Evolutionary conservation across 352 stramenopile species (phyloP), one percentile per base, ranked within the genome.

Genomic region (Phytophthora ohioensis): DNA sequence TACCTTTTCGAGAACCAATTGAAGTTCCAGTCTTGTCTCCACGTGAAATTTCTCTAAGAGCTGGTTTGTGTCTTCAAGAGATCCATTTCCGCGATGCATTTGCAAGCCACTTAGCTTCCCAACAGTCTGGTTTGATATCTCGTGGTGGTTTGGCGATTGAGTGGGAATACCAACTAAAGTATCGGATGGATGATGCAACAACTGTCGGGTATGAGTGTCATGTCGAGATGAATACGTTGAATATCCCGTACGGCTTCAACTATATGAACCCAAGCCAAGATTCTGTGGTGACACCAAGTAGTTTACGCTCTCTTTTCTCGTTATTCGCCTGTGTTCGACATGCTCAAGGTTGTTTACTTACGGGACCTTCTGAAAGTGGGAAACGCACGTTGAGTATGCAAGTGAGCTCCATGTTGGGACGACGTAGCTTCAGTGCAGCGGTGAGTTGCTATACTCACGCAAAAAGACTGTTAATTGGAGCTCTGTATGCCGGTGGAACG

Each of bases 191-290:
- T 52, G 85, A 91, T 46, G 73, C 57, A 9, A 85, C 74, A 0
- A 87, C 80, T 1, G 84, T 91, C 21, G 85, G 82, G 0, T 76
- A 90, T 12, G 85, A 94, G 39, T 91, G 85, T 9, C 67, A 87
- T 43, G 73, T 93, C 17, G 75, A 90, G 58, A 73, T 91, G 31
- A 79, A 78, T 27, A 78, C 77, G 3, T 31, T 87, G 12, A 72
- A 64, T 9, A 69, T 91, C 17, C 72, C 79, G 17, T 94, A 94
- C 57, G 84, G 85, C 1, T 94, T 91, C 57, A 85, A 85, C 41
- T 94, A 90, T 46, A 30, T 75, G 17, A 78, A 76, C n/a, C 70
- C 74, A 1, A 52, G 57, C 12, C 17, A 38, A 0, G 69, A 86
- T 9, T 39, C 57, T 1, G 70, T 91, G 17, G 62, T 91, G 17